Base-by-base conservation (phyloP, 768 basidiomycete species). In the Rhizopogon rudus region DNA sequence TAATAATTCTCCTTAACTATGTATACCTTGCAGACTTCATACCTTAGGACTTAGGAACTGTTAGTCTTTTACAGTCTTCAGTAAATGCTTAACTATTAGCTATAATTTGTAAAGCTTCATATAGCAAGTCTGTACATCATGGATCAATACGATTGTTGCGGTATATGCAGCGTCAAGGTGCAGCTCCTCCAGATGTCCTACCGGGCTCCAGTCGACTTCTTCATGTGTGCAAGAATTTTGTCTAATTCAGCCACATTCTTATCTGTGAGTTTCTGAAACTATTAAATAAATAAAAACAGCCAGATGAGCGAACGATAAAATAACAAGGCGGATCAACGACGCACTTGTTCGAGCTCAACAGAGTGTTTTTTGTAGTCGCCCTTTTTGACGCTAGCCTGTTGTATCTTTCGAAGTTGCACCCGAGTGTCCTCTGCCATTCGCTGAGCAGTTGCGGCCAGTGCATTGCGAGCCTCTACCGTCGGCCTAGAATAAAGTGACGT, bases 221-320 rank as follows among this genome's bases (percentile, higher is more conserved):
- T 89, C 51, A 88, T 69, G 31, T 78, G 77, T 0, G 75, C 75
- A 29, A 92, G 68, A 53, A 84, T 76, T 52, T 80, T 82, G 65
- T 92, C 90, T 13, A 90, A 72, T 42, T 91, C 87, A 1, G 65
- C 73, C 16, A 89, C 67, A 54, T 82, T 77, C 56, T 73, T 79
- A 58, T 91, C 85, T 0, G 77, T 75, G 12, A 93, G 72, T 60
- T 84, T 87, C 65, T 91, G 88, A 66, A 92, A 89, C 91, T 93
- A 54, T 17, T 40, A 49, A n/a, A 54, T 17, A 13, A 55, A 22
- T 39, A 49, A 14, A 54, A 22, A 13, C 48, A 20, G 17, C 57
- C 17, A 60, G 52, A 37, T 25, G 31, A 54, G 39, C 5, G 40
- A 12, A 14, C 8, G 22, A 44, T 13, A 17, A 33, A 52, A 58